These are phyloP conservation scores for Aspergillus tanneri DNA, from an alignment of 2,329 filamentous ascomycete species.

Conservation along the genomic window DNA sequence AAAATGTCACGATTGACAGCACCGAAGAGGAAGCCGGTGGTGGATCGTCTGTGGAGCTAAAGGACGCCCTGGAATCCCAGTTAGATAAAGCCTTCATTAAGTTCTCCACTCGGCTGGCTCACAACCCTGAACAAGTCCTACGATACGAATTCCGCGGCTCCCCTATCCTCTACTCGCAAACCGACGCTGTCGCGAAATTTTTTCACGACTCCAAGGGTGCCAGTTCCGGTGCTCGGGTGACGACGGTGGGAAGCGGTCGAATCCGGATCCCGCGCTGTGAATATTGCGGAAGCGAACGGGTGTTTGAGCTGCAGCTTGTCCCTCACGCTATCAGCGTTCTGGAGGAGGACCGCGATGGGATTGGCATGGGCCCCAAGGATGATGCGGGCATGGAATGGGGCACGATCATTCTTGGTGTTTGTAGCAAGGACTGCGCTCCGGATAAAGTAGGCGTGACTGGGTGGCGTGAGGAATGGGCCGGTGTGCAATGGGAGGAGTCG, in stretches of 20 bases:
- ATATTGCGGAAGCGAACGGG: constrained; percentile 70
- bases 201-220: constrained; percentile 43
- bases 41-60: constrained; percentile 46
- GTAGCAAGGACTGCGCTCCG: constrained; percentile 72
- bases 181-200: constrained; percentile 69
- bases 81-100: constrained; percentile 77
- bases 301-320: constrained; percentile 90
- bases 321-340: constrained; percentile 87
- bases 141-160: constrained; percentile 73
- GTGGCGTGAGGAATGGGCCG: constrained; percentile 94
- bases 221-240: constrained; percentile 27
- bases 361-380: constrained; percentile 58
- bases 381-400: constrained; percentile 96
- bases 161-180: constrained; percentile 77
- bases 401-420: constrained; percentile 83
- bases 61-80: constrained; percentile 72
- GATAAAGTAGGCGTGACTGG: constrained; percentile 63
- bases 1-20: constrained; percentile 47
- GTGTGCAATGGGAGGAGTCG: constrained; percentile 92
- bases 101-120: constrained; percentile 73
- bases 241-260: constrained; percentile 26
- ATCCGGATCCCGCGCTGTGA: constrained; percentile 68
- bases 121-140: constrained; percentile 80
- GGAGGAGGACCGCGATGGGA: constrained; percentile 66
- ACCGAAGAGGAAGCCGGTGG: constrained; percentile 38